A percentile compares a stretch with the other conserved stretches of the same genome.
Conservation (phyloP, 1,139 yeast genomes). For the Blastobotrys indianensis region DNA sequence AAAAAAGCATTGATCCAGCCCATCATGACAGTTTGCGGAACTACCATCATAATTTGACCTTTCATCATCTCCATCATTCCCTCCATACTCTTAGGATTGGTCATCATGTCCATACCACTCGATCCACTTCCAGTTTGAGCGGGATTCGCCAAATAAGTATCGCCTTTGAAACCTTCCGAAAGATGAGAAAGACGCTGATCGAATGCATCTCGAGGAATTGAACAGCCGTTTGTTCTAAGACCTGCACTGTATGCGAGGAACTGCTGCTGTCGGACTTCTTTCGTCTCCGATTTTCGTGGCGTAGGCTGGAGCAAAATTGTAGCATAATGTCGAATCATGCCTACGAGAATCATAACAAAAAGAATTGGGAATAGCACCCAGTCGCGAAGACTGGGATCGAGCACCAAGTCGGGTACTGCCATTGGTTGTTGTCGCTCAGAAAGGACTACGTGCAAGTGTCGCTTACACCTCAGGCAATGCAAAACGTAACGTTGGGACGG, state of each 20-base stretch:
- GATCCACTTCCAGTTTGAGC: slow-evolving; percentile 20
- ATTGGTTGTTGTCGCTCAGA: slow-evolving; percentile 12
- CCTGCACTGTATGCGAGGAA: slow-evolving; percentile 49
- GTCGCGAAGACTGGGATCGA: slow-evolving; percentile 76
- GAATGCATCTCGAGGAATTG: slow-evolving; percentile 46
- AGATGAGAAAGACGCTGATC: slow-evolving; percentile 42
- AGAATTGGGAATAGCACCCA: slow-evolving; percentile 94
- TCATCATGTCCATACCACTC: slow-evolving; percentile 50
- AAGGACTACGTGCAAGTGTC: background rate
- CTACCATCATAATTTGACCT: slow-evolving; percentile 71
- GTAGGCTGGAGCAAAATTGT: slow-evolving; percentile 54
- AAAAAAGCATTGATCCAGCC: slow-evolving; percentile 94
- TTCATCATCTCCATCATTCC: slow-evolving; percentile 76
- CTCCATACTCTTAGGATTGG: slow-evolving; percentile 68
- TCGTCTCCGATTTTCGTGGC: slow-evolving; percentile 53
- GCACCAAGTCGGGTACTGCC: slow-evolving; percentile 46
- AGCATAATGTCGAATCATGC: slow-evolving; percentile 67
- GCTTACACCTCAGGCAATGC: too few species aligned
- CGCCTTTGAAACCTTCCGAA: slow-evolving; percentile 44
- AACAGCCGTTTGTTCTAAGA: slow-evolving; percentile 45
- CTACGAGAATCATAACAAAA: slow-evolving; percentile 86
- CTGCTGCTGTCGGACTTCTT: slow-evolving; percentile 56
- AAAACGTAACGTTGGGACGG: too few species aligned
- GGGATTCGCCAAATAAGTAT: slow-evolving; percentile 47
- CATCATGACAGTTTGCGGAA: slow-evolving; percentile 92